Evolutionary conservation across 495 filamentous ascomycete genomes (phyloP), one percentile per base, ranked within the genome.

Genomic region (Tuber borchii): DNA sequence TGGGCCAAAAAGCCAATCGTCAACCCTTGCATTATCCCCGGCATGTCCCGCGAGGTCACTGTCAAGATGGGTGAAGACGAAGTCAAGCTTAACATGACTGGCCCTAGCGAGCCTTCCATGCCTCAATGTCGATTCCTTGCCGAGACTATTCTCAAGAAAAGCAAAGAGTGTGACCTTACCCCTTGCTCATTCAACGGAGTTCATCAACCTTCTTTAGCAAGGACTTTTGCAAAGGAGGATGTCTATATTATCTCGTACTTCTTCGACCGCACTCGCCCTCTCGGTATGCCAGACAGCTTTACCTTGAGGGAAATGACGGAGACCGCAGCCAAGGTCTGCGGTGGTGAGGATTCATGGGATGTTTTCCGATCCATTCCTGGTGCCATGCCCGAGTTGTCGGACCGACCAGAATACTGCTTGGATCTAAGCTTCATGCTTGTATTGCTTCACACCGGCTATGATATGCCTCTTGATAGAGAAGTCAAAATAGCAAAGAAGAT

Each of bases 401-500:
- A 87, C 74, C 88, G 95, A 72, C 93, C 95, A 17, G 93, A 98
- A 84, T 91, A 90, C 84, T 99, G 95, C 85, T 84, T 98, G 83
- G 95, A 99, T 84, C 85, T 99, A 77, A 98, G 91, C 84, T 99
- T 97, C 84, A 97, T 97, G 93, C 83, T 97, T 76, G 91, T 91
- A 37, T 86, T 99, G 72, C 85, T 97, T 76, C 94, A 97, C 84
- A 97, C 94, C 1, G 95, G 95, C 31, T 99, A 99, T 84, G 95
- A 97, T 79, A 98, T 99, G 94, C 94, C 94, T 8, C 88, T 98
- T 81, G 93, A 95, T 75, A 89, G 95, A 34, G 95, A 98, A 85
- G 94, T 99, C 73, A 93, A 92, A 87, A 96, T 97, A 80, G 95
- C 95, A 43, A 98, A 99, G 92, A 95, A 97, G 88, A 95, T 98